These are phyloP conservation scores for Malbranchea zuffiana DNA, from an alignment of 2,329 filamentous ascomycete species.

Conservation along the genomic window DNA sequence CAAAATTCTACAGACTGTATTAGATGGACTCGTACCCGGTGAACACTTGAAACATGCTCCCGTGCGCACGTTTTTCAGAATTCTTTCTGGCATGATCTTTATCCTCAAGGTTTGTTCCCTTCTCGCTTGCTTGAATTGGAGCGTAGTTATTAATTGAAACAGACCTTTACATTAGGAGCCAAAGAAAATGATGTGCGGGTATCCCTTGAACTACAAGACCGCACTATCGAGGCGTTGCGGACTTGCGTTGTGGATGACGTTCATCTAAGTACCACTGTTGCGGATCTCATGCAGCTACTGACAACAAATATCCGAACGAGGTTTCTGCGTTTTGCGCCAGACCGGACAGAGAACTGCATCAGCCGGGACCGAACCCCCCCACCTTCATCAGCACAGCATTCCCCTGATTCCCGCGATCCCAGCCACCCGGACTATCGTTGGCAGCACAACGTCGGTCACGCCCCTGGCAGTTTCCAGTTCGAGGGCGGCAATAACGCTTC, in stretches of 20 bases:
- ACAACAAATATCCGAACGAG: constrained; percentile 48
- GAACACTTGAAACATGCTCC: constrained; percentile 52
- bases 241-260: constrained; percentile 56
- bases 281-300: constrained; percentile 49
- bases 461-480: constrained; percentile 13
- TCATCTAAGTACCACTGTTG: constrained; percentile 52
- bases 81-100: constrained; percentile 54
- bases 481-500: constrained; percentile 14
- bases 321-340: constrained; percentile 47
- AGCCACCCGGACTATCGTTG: constrained; percentile 10
- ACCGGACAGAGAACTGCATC: constrained; percentile 37
- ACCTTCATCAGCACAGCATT: constrained; percentile 20
- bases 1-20: constrained; percentile 48
- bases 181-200: constrained; percentile 52
- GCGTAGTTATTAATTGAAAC: not conserved
- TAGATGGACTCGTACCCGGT: constrained; percentile 47
- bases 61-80: constrained; percentile 54
- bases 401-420: constrained; percentile 11
- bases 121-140: not conserved
- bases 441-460: not conserved
- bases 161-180: constrained; percentile 53
- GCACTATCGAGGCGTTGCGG: constrained; percentile 47
- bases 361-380: constrained; percentile 28
- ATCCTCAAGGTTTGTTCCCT: constrained; percentile 44
- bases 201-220: constrained; percentile 48